Evolutionary conservation across 371 early-diverging fungal species (phyloP).

Genomic region (Mortierella sp.): DNA sequence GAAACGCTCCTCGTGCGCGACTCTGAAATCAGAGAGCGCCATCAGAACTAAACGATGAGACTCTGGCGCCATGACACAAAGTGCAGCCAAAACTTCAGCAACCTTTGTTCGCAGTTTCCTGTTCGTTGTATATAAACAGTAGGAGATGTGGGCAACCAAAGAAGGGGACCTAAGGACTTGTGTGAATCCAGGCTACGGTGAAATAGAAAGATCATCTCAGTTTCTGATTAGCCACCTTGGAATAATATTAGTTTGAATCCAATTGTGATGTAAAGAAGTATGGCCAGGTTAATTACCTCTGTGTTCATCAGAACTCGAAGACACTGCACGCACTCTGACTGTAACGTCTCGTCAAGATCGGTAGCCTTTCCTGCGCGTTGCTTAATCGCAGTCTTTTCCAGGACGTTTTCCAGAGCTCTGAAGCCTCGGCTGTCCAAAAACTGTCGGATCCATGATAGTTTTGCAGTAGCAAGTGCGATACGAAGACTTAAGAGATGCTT

Average conservation of each 20-base stretch:
- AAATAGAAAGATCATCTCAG: neutral
- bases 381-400: conserved; percentile 61
- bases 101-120: conserved; percentile 61
- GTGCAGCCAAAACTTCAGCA: conserved; percentile 61
- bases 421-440: conserved; percentile 65
- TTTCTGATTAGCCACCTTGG: too few species aligned
- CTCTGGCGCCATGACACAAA: conserved; percentile 63
- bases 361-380: conserved; percentile 56
- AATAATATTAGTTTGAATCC: too few species aligned
- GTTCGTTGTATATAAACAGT: conserved; percentile 57
- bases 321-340: conserved; percentile 72
- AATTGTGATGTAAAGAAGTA: too few species aligned
- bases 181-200: conserved; percentile 62
- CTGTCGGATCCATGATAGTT: conserved; percentile 68
- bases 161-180: conserved; percentile 62
- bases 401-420: conserved; percentile 63
- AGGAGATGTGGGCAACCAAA: conserved; percentile 53
- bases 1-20: conserved; percentile 67
- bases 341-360: conserved; percentile 58
- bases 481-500: conserved; percentile 66
- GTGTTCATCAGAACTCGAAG: conserved; percentile 67
- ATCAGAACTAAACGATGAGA: conserved; percentile 62
- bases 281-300: conserved; percentile 55
- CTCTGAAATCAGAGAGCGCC: conserved; percentile 65
- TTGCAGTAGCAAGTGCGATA: conserved; percentile 61